phyloP scores from a whole-genome alignment of 78 protist genomes.

The Mastigamoeba balamuthi region DNA sequence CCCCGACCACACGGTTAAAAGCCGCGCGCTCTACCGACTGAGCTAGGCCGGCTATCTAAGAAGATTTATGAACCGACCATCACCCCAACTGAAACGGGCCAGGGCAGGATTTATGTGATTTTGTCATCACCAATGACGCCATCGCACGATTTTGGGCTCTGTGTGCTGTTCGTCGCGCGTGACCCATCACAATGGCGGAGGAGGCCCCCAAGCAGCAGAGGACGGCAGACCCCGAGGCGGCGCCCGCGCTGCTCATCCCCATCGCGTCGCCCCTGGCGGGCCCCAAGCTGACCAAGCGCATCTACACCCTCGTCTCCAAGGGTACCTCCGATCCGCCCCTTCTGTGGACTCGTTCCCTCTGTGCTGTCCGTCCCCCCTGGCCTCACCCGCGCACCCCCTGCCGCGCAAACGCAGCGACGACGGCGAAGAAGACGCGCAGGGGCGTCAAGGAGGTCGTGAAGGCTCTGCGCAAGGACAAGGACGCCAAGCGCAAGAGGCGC shows the following conservation, averaged over 20 bases:
- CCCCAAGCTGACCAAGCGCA: not conserved
- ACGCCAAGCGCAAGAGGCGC: not conserved
- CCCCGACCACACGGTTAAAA: slow-evolving; percentile 53
- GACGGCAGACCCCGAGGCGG: not conserved
- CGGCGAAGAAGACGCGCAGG: not conserved
- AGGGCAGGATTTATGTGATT: too few species aligned
- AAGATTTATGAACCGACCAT: too few species aligned
- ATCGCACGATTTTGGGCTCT: too few species aligned
- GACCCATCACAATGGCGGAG: too few species aligned
- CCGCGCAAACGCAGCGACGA: not conserved
- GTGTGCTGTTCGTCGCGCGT: too few species aligned
- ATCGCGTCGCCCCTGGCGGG: not conserved
- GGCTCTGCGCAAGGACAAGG: not conserved
- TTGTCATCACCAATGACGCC: too few species aligned
- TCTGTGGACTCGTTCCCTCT: too few species aligned
- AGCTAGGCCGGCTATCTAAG: slow-evolving; percentile 43
- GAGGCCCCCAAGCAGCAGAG: too few species aligned
- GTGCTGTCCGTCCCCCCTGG: not conserved
- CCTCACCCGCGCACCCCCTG: not conserved
- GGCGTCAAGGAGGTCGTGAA: not conserved
- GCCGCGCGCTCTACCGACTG: slow-evolving; percentile 61
- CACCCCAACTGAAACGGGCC: too few species aligned
- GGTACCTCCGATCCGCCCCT: too few species aligned
- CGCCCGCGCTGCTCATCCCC: not conserved
- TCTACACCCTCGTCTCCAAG: not conserved